Conservation (phyloP, 306 rosid genomes). For the Vicia villosa region DNA sequence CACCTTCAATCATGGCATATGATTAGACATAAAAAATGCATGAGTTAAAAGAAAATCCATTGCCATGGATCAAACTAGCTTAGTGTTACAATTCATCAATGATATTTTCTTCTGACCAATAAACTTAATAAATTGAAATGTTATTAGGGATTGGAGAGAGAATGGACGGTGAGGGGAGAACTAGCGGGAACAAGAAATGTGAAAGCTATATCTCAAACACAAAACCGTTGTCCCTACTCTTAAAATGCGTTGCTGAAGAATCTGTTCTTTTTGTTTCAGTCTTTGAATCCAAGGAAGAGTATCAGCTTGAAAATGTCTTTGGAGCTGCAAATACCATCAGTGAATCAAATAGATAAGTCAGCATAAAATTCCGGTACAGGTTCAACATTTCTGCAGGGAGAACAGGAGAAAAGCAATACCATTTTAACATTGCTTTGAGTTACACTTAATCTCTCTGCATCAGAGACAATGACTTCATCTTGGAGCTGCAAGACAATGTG, state of each 20-base stretch:
- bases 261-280: constrained; percentile 89
- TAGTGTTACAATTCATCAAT: constrained; percentile 18
- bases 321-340: constrained; percentile 64
- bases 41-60: constrained; percentile 4
- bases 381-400: neutral
- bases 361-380: neutral
- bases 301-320: constrained; percentile 93
- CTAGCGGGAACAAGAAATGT: constrained; percentile 2
- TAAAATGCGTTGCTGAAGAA: constrained; percentile 86
- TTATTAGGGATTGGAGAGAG: neutral
- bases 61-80: neutral
- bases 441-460: constrained; percentile 82
- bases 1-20: constrained; percentile 54
- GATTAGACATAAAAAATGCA: neutral
- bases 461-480: constrained; percentile 95
- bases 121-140: constrained; percentile 5
- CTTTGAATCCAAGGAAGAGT: constrained; percentile 87
- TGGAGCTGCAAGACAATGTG: constrained; percentile 69
- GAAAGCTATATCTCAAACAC: constrained; percentile 18
- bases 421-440: constrained; percentile 96
- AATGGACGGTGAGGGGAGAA: neutral
- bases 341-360: constrained; percentile 19
- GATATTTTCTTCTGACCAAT: constrained; percentile 11
- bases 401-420: constrained; percentile 49
- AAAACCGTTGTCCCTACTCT: constrained; percentile 53